Evolutionary conservation across 2,329 filamentous ascomycete genomes (phyloP).

Genomic region (Seiridium cupressi): DNA sequence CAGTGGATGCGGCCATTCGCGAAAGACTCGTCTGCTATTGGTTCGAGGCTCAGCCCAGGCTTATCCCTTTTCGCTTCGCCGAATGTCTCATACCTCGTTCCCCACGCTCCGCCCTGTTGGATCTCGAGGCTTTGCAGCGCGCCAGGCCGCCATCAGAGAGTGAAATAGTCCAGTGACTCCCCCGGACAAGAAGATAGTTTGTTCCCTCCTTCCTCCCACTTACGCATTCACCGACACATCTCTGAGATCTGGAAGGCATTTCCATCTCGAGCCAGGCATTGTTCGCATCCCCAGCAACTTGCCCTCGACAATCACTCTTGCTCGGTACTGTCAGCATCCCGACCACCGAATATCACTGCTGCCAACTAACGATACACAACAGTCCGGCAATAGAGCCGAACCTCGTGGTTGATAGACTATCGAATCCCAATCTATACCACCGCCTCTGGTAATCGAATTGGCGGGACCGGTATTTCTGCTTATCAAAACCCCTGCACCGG

Average conservation of each 20-base stretch:
- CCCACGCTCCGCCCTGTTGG: conserved; percentile 6
- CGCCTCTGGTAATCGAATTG: neutral
- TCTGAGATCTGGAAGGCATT: conserved; percentile 10
- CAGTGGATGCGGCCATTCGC: neutral
- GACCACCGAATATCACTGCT: neutral
- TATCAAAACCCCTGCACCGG: neutral
- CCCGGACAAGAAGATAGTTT: conserved; percentile 16
- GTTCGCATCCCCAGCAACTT: neutral
- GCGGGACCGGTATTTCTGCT: conserved; percentile 3
- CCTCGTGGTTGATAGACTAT: neutral
- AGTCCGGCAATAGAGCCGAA: neutral
- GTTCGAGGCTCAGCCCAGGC: conserved; percentile 4
- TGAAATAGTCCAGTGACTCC: conserved; percentile 34
- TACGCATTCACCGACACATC: conserved; percentile 11
- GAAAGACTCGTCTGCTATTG: neutral
- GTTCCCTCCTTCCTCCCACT: conserved; percentile 18
- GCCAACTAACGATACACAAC: neutral
- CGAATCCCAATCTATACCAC: neutral
- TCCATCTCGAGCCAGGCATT: conserved; percentile 14
- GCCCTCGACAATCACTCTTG: neutral
- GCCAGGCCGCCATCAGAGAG: conserved; percentile 17
- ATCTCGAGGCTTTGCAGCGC: conserved; percentile 22
- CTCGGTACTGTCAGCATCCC: conserved; percentile 4
- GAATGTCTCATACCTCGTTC: conserved; percentile 7
- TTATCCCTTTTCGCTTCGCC: conserved; percentile 7